Percentiles rank a stretch among this genome's conserved stretches.
phyloP scores from a whole-genome alignment of 192 early-diverging fungal species.

The Gonapodya prolifera region DNA sequence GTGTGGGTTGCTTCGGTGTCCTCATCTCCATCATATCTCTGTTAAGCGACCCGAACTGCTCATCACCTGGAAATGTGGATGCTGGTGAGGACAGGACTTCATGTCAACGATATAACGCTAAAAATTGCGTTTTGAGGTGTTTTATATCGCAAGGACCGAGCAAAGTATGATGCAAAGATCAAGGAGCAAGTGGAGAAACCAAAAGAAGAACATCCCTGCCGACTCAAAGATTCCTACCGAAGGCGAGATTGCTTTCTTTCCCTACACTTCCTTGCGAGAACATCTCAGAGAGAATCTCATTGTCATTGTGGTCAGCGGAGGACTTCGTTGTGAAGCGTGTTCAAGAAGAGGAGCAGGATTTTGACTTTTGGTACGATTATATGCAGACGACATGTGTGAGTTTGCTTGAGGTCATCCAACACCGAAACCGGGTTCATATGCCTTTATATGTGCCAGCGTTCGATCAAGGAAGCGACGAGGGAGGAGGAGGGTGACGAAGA shows the following conservation, averaged over 20 bases:
- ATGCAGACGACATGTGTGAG: background rate
- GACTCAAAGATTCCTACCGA: constrained; percentile 33
- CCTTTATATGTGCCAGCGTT: background rate
- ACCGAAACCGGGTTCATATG: background rate
- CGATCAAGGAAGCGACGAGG: constrained; percentile 31
- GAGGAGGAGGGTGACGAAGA: constrained; percentile 25
- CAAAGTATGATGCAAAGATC: constrained; percentile 23
- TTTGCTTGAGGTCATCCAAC: background rate
- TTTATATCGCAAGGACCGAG: constrained; percentile 25
- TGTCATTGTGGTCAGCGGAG: constrained; percentile 14
- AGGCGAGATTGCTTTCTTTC: constrained; percentile 13
- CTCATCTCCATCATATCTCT: constrained; percentile 30
- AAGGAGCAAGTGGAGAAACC: constrained; percentile 25
- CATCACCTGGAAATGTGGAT: constrained; percentile 45
- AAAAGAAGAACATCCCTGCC: constrained; percentile 34
- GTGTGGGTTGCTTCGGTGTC: too few relatives aligned
- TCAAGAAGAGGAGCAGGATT: constrained; percentile 15
- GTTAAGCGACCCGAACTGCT: constrained; percentile 38
- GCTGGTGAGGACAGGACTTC: constrained; percentile 22
- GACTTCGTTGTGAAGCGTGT: constrained; percentile 20
- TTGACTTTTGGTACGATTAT: constrained; percentile 16
- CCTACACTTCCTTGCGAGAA: background rate
- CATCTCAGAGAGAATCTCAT: background rate
- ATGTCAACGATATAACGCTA: background rate
- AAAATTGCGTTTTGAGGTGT: constrained; percentile 6